Conservation (phyloP, 2,329 filamentous ascomycete species). For the Talaromyces islandicus region DNA sequence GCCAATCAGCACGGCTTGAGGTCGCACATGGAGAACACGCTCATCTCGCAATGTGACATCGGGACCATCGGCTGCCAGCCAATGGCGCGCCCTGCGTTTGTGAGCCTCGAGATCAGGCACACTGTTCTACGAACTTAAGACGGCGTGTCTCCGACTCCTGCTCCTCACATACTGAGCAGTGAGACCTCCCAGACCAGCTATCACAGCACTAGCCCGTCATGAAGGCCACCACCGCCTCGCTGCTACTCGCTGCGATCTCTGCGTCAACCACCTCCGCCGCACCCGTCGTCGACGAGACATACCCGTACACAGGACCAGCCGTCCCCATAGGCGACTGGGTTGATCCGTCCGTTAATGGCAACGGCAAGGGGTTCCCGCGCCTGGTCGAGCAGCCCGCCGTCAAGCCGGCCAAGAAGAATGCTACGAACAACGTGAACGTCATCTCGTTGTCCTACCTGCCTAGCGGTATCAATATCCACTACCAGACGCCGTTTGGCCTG, state of each 20-base stretch:
- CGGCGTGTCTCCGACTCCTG: background rate
- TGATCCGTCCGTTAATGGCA: conserved; percentile 45
- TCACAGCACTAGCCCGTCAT: background rate
- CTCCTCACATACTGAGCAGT: background rate
- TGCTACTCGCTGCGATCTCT: conserved; percentile 17
- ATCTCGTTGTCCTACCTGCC: conserved; percentile 46
- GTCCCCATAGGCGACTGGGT: conserved; percentile 49
- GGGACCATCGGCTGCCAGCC: background rate
- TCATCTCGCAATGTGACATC: background rate
- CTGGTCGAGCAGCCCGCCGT: conserved; percentile 48
- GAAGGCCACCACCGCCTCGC: conserved; percentile 7
- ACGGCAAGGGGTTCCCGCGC: conserved; percentile 48
- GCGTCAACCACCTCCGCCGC: conserved; percentile 22
- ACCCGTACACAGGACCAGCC: conserved; percentile 44
- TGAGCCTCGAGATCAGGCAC: background rate
- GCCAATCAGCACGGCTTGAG: background rate
- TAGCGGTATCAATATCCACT: conserved; percentile 48
- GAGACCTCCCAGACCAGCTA: background rate
- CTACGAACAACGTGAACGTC: conserved; percentile 50
- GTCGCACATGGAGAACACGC: background rate
- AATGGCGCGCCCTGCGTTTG: background rate
- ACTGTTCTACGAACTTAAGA: background rate
- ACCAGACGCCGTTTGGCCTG: conserved; percentile 50
- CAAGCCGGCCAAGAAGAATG: conserved; percentile 36
- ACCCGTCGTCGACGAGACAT: conserved; percentile 22